Percentiles rank a stretch among this genome's conserved stretches.
These are phyloP conservation scores for Sarocladium strictum DNA, from an alignment of 2,329 filamentous ascomycete genomes.

Conservation along the genomic window DNA sequence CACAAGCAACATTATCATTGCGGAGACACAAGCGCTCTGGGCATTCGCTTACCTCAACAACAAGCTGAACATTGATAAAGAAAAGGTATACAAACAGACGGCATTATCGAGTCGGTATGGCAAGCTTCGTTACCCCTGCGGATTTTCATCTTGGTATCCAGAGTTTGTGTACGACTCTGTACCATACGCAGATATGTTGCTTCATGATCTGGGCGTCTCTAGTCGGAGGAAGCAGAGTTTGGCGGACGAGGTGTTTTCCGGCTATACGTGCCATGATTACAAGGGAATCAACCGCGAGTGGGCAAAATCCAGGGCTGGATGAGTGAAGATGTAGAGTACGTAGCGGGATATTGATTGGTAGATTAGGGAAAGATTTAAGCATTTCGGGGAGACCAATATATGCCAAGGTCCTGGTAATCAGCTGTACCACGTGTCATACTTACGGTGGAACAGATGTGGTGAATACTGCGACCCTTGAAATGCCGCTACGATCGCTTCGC, in stretches of 20 bases:
- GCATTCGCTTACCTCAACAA: conserved; percentile 50
- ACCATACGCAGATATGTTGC: conserved; percentile 49
- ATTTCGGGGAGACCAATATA: no score
- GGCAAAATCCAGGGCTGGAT: not conserved
- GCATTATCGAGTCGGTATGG: conserved; percentile 63
- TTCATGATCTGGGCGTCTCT: conserved; percentile 53
- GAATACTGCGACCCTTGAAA: no score
- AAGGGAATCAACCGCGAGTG: conserved; percentile 2
- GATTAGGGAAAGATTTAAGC: no score
- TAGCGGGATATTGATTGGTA: no score
- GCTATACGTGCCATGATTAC: not conserved
- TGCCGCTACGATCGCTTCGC: no score
- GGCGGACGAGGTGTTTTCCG: not conserved
- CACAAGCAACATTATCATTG: conserved; percentile 6
- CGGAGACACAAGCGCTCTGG: conserved; percentile 40
- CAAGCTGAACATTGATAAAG: conserved; percentile 35
- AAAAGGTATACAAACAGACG: conserved; percentile 42
- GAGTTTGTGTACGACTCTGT: conserved; percentile 56
- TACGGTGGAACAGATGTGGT: no score
- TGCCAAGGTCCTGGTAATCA: no score
- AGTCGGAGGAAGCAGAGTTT: not conserved
- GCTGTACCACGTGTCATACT: no score
- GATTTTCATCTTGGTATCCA: conserved; percentile 55
- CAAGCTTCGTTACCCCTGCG: conserved; percentile 60
- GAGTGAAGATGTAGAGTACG: no score